Percentiles rank a stretch among this genome's conserved stretches.
These are phyloP conservation scores for Yamadazyma akitaensis DNA, from an alignment of 805 yeast species.

Conservation along the genomic window DNA sequence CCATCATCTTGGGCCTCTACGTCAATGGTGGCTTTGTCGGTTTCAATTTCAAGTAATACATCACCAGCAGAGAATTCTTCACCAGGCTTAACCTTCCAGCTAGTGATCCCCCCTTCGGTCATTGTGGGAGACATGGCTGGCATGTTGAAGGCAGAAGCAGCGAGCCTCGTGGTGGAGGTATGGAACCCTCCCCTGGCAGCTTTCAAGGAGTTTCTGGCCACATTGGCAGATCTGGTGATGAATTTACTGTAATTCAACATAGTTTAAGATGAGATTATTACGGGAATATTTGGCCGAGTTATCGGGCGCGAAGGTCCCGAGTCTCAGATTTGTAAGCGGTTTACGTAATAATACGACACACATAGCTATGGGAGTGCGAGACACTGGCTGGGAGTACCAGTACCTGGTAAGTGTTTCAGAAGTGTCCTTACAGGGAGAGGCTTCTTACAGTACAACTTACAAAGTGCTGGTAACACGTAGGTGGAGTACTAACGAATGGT, in stretches of 20 bases:
- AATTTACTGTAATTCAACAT: not conserved
- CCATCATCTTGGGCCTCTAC: constrained; percentile 95
- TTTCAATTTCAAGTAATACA: constrained; percentile 74
- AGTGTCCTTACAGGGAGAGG: too few species aligned
- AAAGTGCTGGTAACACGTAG: too few species aligned
- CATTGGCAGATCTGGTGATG: constrained; percentile 5
- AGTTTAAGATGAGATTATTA: not conserved
- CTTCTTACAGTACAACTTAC: too few species aligned
- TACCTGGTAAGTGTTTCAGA: too few species aligned
- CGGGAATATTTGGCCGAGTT: constrained; percentile 8
- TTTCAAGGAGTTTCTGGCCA: constrained; percentile 5
- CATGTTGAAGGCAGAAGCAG: constrained; percentile 66
- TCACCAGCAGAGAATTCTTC: constrained; percentile 81
- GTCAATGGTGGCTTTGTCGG: constrained; percentile 80
- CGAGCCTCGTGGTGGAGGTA: constrained; percentile 11
- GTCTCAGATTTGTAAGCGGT: not conserved
- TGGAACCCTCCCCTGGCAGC: not conserved
- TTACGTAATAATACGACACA: not conserved
- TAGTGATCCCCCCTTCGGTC: constrained; percentile 91
- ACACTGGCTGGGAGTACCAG: too few species aligned
- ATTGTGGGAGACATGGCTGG: constrained; percentile 99
- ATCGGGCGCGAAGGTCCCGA: constrained; percentile 9
- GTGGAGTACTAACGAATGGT: too few species aligned
- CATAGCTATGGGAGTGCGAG: not conserved
- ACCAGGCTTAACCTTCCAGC: constrained; percentile 77